Conservation (phyloP, 441 rosid genomes). For the Erysimum pusillum region DNA sequence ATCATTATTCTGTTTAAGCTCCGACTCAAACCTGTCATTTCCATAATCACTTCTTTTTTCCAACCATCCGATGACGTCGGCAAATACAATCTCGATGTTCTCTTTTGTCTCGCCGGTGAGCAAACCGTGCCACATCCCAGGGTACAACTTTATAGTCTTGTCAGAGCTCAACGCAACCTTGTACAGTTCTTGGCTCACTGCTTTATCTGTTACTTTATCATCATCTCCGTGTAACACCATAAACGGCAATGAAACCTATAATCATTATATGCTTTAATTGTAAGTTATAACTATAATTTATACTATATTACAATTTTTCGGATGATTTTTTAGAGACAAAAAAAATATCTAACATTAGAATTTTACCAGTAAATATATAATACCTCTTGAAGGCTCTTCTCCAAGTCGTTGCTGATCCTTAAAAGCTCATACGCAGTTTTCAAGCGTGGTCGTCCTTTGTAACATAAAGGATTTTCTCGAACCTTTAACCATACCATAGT, state of each 20-base stretch:
- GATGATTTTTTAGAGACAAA: not conserved
- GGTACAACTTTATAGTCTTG: slow-evolving; percentile 79
- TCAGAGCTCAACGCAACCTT: slow-evolving; percentile 64
- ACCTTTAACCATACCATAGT: slow-evolving; percentile 52
- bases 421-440: slow-evolving; percentile 72
- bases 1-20: slow-evolving; percentile 35
- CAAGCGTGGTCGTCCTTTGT: slow-evolving; percentile 77
- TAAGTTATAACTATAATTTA: not conserved
- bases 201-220: slow-evolving; percentile 78
- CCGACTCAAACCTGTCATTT: slow-evolving; percentile 51
- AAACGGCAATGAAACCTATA: slow-evolving; percentile 78
- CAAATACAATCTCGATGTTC: slow-evolving; percentile 68
- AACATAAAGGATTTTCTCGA: slow-evolving; percentile 70
- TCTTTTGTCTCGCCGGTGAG: slow-evolving; percentile 72
- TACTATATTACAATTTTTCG: not conserved
- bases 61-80: slow-evolving; percentile 72
- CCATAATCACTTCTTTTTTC: slow-evolving; percentile 61
- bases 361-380: not conserved
- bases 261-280: not conserved
- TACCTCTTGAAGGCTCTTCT: slow-evolving; percentile 68
- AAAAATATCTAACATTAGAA: not conserved
- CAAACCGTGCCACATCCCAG: slow-evolving; percentile 89
- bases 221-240: slow-evolving; percentile 81
- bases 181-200: slow-evolving; percentile 63
- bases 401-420: slow-evolving; percentile 61